Base-by-base conservation (phyloP, 441 rosid genomes). In the Arabidopsis hybrid region DNA sequence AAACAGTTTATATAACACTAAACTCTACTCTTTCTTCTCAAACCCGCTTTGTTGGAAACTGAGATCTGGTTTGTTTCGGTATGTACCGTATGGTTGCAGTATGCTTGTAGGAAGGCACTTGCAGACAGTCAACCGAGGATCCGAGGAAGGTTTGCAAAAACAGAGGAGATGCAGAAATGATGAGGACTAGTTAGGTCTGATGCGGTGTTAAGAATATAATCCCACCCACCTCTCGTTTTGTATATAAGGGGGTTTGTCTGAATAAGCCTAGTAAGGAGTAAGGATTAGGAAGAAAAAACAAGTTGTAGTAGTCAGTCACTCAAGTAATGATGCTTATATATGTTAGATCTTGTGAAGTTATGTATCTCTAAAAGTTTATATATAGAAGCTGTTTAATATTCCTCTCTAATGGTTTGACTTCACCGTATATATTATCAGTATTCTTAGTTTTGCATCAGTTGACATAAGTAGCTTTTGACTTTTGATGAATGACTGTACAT, bases 41-140 rank as follows among this genome's bases (percentile, higher is more conserved):
- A 38, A 38, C 7, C 10, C 0, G 26, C 38, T 26, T 47, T 11
- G 52, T 66, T 29, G 43, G 53, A 40, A 50, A 34, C 55, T 74
- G 61, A 59, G 46, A 29, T 17, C 0, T 47, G 16, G 10, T 7
- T 42, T 67, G 49, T 57, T 45, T 68, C 1, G 42, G 26, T 21
- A 21, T 21, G 26, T 21, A 21, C 26, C 26, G 9, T 14, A 12
- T 52, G 55, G 61, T 61, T 81, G 17, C 81, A 95, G 99, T 95
- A 95, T 83, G 98, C 98, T 63, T 95, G 98, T 86, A 90, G 99
- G 91, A 95, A 95, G 87, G 92, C 95, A 14, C 92, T 95, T 5
- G 99, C 98, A 2, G 99, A 95, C 79, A 89, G 89, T 77, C 99
- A 95, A 80, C 99, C 97, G 1, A 88, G 99, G 84, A 81, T 95